Evolutionary conservation across 768 basidiomycete genomes (phyloP), one percentile per base, ranked within the genome.

Genomic region (Boletus rubescentipes): DNA sequence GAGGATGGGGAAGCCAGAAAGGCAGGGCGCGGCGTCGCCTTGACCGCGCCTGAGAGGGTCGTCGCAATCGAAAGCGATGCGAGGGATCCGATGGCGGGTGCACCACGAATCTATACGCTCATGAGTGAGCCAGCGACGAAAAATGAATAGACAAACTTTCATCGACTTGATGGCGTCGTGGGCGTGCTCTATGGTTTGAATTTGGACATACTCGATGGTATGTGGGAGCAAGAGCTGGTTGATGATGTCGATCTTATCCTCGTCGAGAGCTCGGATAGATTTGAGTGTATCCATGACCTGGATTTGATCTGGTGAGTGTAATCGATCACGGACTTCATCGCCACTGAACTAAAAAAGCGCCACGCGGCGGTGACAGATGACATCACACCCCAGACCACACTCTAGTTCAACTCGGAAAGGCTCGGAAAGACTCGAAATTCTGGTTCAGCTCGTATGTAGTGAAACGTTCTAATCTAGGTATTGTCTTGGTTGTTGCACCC

Each of bases 91-190:
- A 98, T 98, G 16, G 95, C 96, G 1, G 95, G 95, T 5, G 95
- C 96, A 6, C 95, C 95, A 44, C 96, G 86, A 60, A 89, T 89
- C 84, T 86, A 57, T 20, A 11, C 6, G n/a, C 21, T 12, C 36
- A 30, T 54, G 31, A 46, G 47, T 26, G 38, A 9, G 32, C 8
- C 12, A 53, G 34, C n/a, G 35, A n/a, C 11, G 9, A 34, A 9
- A n/a, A n/a, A 38, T 12, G 20, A 29, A 39, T 18, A 20, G 39
- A 57, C 67, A 18, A 53, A 87, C 93, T 81, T 93, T 95, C 95
- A 98, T 98, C 15, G 87, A 79, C 73, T 92, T 95, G 73, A 98
- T 98, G 16, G 94, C 95, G 65, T 93, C 90, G 72, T 91, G 89
- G 0, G 94, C 95, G 30, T 93, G 83, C 47, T 93, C 84, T 55